Percentiles rank a stretch among this genome's conserved stretches.
Conservation (phyloP, 495 filamentous ascomycete species). For the Penicillium pulvis region DNA sequence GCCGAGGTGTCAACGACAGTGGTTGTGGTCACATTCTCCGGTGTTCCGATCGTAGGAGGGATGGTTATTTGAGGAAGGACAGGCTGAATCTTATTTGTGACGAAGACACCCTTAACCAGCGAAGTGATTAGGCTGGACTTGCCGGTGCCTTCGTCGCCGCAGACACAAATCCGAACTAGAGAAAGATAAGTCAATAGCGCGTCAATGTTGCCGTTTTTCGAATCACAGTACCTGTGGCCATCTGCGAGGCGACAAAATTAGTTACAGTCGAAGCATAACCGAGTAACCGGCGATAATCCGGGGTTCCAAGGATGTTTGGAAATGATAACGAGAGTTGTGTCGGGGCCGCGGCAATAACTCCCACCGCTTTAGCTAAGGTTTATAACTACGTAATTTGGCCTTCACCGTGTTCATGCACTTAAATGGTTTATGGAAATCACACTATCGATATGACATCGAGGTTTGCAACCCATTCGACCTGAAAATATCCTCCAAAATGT, state of each 20-base stretch:
- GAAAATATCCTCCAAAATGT: too few species aligned
- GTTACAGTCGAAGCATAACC: background rate
- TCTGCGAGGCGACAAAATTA: background rate
- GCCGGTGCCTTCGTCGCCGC: slow-evolving; percentile 81
- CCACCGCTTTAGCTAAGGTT: slow-evolving; percentile 1
- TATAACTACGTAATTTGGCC: background rate
- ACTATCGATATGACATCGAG: too few species aligned
- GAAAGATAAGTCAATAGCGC: slow-evolving; percentile 13
- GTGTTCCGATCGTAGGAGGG: slow-evolving; percentile 81
- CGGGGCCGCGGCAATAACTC: slow-evolving; percentile 5
- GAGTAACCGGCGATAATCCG: background rate
- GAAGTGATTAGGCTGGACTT: slow-evolving; percentile 58
- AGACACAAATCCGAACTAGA: slow-evolving; percentile 89
- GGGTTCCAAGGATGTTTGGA: slow-evolving; percentile 1
- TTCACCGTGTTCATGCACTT: too few species aligned
- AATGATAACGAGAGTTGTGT: background rate
- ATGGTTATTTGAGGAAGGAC: slow-evolving; percentile 93
- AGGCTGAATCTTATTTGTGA: slow-evolving; percentile 89
- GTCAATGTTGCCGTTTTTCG: background rate
- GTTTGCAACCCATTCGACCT: too few species aligned
- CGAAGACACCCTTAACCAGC: slow-evolving; percentile 92
- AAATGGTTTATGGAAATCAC: too few species aligned
- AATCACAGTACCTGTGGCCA: slow-evolving; percentile 4
- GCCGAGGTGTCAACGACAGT: slow-evolving; percentile 97
- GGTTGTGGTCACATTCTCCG: slow-evolving; percentile 92